Percentiles rank a stretch among this genome's conserved stretches.
These are phyloP conservation scores for Salix suchowensis DNA, from an alignment of 345 rosid genomes.

Conservation along the genomic window DNA sequence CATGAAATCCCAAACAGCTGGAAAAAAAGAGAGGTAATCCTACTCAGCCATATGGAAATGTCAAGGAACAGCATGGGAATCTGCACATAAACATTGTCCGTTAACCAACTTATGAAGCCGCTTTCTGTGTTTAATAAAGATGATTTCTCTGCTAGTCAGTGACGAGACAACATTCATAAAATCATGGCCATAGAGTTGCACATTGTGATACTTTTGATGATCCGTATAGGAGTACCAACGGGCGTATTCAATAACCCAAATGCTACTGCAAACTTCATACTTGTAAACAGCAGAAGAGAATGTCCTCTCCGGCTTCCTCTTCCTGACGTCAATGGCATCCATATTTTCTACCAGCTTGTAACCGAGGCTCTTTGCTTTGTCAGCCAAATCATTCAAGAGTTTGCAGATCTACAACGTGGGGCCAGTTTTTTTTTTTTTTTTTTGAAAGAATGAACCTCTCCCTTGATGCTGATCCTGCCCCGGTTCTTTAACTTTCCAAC, in stretches of 20 bases:
- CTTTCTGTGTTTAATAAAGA: slow-evolving; percentile 43
- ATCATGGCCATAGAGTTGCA: slow-evolving; percentile 45
- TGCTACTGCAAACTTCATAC: slow-evolving; percentile 45
- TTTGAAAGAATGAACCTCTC: slow-evolving; percentile 33
- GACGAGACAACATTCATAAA: slow-evolving; percentile 38
- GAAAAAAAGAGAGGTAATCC: too few relatives aligned
- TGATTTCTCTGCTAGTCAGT: slow-evolving; percentile 29
- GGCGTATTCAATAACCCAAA: slow-evolving; percentile 42
- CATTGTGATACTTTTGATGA: slow-evolving; percentile 35
- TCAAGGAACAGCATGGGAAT: slow-evolving; percentile 20
- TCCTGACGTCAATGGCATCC: slow-evolving; percentile 7
- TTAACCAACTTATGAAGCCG: slow-evolving; percentile 44
- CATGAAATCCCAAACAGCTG: too few relatives aligned
- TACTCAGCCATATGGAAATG: neutral
- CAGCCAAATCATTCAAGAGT: slow-evolving; percentile 33
- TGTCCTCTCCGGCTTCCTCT: slow-evolving; percentile 4
- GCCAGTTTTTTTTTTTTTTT: slow-evolving; percentile 6
- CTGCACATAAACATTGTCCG: slow-evolving; percentile 49
- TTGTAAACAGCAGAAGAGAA: slow-evolving; percentile 21
- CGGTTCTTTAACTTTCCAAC: slow-evolving; percentile 26
- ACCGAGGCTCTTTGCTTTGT: slow-evolving; percentile 28
- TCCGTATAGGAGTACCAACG: slow-evolving; percentile 24
- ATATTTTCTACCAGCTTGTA: slow-evolving; percentile 9
- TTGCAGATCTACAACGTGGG: slow-evolving; percentile 12
- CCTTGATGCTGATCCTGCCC: slow-evolving; percentile 56